phyloP scores from a whole-genome alignment of 225 moss, liverwort and hornwort species.

The Lunularia cruciata region DNA sequence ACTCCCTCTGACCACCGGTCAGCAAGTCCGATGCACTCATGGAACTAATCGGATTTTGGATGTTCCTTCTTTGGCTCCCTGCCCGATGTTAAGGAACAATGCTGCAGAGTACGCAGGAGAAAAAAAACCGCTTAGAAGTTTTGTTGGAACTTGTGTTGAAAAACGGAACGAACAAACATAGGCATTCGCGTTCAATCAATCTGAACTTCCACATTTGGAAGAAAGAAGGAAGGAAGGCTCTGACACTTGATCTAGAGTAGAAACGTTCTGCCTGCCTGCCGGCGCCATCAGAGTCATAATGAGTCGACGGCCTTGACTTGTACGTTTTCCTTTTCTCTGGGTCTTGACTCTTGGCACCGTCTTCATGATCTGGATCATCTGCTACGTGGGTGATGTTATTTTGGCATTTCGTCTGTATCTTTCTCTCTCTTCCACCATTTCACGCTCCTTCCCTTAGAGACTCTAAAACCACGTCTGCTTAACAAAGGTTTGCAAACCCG shows the following conservation, averaged over 20 bases:
- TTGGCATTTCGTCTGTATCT: neutral
- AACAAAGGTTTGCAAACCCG: neutral
- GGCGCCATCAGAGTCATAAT: slow-evolving; percentile 1
- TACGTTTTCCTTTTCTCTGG: neutral
- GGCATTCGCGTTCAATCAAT: neutral
- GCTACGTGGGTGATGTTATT: neutral
- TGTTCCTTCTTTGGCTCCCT: slow-evolving; percentile 12
- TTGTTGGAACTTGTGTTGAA: slow-evolving; percentile 10
- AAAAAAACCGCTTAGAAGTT: slow-evolving; percentile 4
- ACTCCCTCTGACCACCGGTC: neutral
- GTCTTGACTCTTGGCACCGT: neutral
- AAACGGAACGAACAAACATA: slow-evolving; percentile 1
- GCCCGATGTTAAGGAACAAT: neutral
- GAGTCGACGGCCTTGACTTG: slow-evolving; percentile 3
- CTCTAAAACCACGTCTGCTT: neutral
- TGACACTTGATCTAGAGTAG: slow-evolving; percentile 11
- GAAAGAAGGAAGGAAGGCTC: neutral
- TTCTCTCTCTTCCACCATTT: neutral
- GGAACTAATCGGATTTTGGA: neutral
- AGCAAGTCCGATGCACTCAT: neutral
- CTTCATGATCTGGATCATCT: neutral
- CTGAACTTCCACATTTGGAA: slow-evolving; percentile 11
- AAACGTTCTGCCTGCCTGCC: slow-evolving; percentile 13
- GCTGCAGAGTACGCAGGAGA: neutral
- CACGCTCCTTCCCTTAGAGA: neutral